phyloP scores from a whole-genome alignment of 1,139 yeast genomes.

The Saccharomycopsis hybrid region DNA sequence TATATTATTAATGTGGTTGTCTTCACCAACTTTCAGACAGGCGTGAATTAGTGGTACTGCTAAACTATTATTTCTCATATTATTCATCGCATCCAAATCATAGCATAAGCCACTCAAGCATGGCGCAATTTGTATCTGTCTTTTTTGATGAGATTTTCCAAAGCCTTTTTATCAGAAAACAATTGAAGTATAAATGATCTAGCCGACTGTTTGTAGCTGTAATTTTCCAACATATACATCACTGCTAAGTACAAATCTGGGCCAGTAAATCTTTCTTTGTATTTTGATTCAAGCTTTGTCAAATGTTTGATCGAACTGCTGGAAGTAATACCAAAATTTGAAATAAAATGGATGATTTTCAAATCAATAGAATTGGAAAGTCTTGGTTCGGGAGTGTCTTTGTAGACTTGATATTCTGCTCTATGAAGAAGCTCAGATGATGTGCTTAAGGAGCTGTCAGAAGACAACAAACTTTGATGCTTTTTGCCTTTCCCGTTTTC shows the following conservation, averaged over 20 bases:
- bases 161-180: constrained; percentile 49
- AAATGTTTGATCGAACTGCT: constrained; percentile 61
- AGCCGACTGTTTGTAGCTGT: constrained; percentile 57
- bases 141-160: constrained; percentile 47
- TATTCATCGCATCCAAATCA: no score
- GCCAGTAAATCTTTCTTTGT: constrained; percentile 51
- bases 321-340: constrained; percentile 55
- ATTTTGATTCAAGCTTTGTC: constrained; percentile 44
- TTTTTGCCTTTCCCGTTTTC: neutral
- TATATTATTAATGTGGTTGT: no score
- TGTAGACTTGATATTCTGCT: constrained; percentile 12
- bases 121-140: constrained; percentile 29
- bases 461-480: neutral
- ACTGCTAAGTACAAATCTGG: constrained; percentile 55
- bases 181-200: constrained; percentile 65
- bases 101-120: no score
- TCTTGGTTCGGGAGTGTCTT: constrained; percentile 13
- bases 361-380: constrained; percentile 33
- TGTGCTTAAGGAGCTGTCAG: neutral
- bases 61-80: no score
- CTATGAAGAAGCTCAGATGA: constrained; percentile 11
- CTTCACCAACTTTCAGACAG: no score
- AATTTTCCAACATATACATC: constrained; percentile 56
- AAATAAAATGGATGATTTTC: constrained; percentile 48
- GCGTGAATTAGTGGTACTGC: no score